phyloP scores from a whole-genome alignment of 2,329 filamentous ascomycete species.

The Pseudogymnoascus sp. region DNA sequence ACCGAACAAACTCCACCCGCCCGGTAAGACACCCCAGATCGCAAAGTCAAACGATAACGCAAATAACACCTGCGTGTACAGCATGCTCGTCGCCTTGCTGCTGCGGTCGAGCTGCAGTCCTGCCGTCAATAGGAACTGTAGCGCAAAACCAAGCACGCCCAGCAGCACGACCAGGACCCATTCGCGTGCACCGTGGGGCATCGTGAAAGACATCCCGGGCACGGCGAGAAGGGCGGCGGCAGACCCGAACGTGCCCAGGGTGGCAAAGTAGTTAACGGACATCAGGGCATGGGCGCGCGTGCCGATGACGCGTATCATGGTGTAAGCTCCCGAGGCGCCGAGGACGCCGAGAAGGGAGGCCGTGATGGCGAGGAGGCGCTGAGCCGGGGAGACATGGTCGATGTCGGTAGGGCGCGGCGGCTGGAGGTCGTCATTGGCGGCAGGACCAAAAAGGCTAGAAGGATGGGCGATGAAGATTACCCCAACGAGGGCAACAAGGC shows the following conservation, averaged over 20 bases:
- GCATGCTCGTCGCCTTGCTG: constrained; percentile 47
- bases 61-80: constrained; percentile 64
- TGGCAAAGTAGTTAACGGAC: constrained; percentile 75
- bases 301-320: constrained; percentile 70
- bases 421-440: constrained; percentile 9
- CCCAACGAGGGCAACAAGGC: constrained; percentile 65
- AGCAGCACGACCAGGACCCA: constrained; percentile 64
- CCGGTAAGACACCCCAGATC: constrained; percentile 26
- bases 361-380: constrained; percentile 53
- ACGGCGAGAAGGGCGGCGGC: constrained; percentile 37
- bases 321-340: constrained; percentile 67
- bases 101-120: constrained; percentile 47
- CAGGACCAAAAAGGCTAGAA: constrained; percentile 18
- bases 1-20: constrained; percentile 23
- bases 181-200: constrained; percentile 32
- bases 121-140: constrained; percentile 80
- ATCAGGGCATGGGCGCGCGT: constrained; percentile 74
- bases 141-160: constrained; percentile 66
- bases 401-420: constrained; percentile 1
- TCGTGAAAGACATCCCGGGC: constrained; percentile 38
- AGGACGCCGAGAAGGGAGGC: constrained; percentile 69
- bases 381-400: constrained; percentile 19
- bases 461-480: constrained; percentile 76
- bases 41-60: constrained; percentile 33
- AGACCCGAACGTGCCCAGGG: constrained; percentile 60